Conservation (phyloP, 2,329 filamentous ascomycete genomes). For the Chaetomium globosum region DNA sequence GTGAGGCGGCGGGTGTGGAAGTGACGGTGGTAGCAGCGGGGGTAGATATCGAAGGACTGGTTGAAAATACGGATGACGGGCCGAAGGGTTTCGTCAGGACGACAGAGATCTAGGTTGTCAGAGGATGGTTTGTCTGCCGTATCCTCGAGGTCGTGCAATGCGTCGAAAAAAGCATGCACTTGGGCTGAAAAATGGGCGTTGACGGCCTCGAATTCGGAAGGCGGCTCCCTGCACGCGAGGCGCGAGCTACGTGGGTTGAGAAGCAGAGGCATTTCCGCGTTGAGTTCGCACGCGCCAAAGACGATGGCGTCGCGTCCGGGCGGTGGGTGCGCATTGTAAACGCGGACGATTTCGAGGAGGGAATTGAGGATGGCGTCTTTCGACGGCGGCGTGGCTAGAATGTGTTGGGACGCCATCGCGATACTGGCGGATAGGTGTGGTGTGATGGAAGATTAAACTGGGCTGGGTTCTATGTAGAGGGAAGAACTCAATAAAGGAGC, state of each 20-base stretch:
- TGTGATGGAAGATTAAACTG: too few relatives aligned
- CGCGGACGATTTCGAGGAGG: conserved; percentile 12
- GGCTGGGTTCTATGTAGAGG: too few relatives aligned
- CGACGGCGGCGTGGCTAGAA: conserved; percentile 12
- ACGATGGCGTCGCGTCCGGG: too few relatives aligned
- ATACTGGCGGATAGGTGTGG: too few relatives aligned
- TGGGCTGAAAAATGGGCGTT: conserved; percentile 19
- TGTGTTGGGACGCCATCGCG: conserved; percentile 21
- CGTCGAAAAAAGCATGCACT: conserved; percentile 14
- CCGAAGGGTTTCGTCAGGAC: conserved; percentile 24
- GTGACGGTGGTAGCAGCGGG: conserved; percentile 21
- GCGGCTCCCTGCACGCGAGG: conserved; percentile 12
- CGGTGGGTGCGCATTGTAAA: conserved; percentile 5
- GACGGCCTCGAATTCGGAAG: conserved; percentile 2
- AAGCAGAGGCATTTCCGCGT: conserved; percentile 12
- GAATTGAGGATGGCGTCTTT: conserved; percentile 19
- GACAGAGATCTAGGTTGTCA: conserved; percentile 19
- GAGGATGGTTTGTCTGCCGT: conserved; percentile 23
- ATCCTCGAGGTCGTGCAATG: conserved; percentile 21
- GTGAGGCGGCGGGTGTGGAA: conserved; percentile 26
- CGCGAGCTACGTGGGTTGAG: neutral
- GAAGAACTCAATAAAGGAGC: too few relatives aligned
- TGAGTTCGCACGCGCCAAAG: conserved; percentile 17
- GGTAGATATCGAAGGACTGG: conserved; percentile 19
- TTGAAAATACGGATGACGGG: conserved; percentile 15